Evolutionary conservation across 2,329 filamentous ascomycete genomes (phyloP).

Genomic region (Nigrospora oryzae): DNA sequence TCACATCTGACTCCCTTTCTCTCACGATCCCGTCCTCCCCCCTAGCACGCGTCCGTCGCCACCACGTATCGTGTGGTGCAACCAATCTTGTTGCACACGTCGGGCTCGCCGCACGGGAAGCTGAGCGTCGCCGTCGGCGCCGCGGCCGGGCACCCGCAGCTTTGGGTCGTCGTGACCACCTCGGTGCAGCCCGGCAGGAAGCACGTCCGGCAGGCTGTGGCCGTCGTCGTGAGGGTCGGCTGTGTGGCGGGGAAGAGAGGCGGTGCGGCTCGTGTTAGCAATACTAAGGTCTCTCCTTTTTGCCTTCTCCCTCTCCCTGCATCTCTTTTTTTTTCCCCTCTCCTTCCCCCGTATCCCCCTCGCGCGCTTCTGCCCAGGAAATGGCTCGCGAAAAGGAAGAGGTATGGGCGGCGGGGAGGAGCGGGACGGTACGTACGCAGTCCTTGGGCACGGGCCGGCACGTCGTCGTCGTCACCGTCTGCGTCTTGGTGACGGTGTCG

Average conservation of each 20-base stretch:
- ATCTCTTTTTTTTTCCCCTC: no score
- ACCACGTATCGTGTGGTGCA: not conserved
- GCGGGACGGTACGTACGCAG: not conserved
- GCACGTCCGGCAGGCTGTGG: not conserved
- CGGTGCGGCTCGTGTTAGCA: no score
- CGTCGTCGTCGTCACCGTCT: not conserved
- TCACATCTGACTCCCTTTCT: no score
- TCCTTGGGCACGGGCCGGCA: not conserved
- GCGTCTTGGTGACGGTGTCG: not conserved
- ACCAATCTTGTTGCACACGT: not conserved
- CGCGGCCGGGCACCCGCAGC: constrained; percentile 2
- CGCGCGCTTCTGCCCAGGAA: no score
- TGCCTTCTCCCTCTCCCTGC: no score
- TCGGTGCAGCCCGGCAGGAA: constrained; percentile 2
- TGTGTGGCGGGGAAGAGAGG: no score
- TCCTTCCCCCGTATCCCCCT: no score
- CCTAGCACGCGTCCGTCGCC: not conserved
- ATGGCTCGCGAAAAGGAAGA: no score
- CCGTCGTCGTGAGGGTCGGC: not conserved
- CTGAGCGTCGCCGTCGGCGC: not conserved
- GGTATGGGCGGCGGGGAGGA: no score
- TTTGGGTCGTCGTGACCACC: not conserved
- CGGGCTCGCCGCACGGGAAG: not conserved
- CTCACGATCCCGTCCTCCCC: no score
- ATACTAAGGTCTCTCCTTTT: no score